Evolutionary conservation across 805 yeast species (phyloP).

Genomic region (Candida glaebosa): DNA sequence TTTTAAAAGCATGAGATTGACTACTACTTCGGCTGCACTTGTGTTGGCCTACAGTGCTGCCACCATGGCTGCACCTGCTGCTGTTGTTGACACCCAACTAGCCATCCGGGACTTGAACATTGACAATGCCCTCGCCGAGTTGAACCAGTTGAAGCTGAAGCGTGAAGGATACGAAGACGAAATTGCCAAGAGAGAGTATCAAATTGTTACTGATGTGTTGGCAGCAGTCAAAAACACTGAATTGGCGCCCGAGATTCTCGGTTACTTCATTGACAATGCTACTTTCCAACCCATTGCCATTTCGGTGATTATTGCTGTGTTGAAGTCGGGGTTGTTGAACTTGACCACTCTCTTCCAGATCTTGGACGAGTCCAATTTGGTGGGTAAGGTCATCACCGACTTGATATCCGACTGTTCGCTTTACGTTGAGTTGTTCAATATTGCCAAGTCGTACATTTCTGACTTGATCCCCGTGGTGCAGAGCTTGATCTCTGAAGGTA

Average conservation of each 20-base stretch:
- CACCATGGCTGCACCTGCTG: conserved; percentile 13
- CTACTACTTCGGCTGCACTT: conserved; percentile 12
- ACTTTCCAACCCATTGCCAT: conserved; percentile 21
- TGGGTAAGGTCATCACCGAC: conserved; percentile 30
- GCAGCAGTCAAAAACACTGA: conserved; percentile 33
- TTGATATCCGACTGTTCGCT: conserved; percentile 37
- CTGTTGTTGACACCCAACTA: conserved; percentile 7
- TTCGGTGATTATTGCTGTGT: conserved; percentile 22
- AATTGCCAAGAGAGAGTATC: conserved; percentile 34
- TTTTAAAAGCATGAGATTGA: conserved; percentile 10
- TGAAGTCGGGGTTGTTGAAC: conserved; percentile 30
- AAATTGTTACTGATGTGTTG: conserved; percentile 38
- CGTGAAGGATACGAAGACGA: conserved; percentile 26
- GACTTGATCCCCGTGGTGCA: conserved; percentile 25
- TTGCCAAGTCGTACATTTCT: conserved; percentile 25
- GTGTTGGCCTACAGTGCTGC: conserved; percentile 7
- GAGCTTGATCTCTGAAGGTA: conserved; percentile 17
- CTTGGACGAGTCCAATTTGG: conserved; percentile 35
- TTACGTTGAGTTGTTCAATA: conserved; percentile 30
- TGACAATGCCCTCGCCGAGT: conserved; percentile 20
- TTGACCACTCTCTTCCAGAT: conserved; percentile 30
- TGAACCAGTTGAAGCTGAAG: conserved; percentile 23
- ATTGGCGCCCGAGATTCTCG: conserved; percentile 32
- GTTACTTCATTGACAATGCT: conserved; percentile 27
- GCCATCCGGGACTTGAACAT: conserved; percentile 14